phyloP scores from a whole-genome alignment of 2,329 filamentous ascomycete genomes.

The Camillea tinctor region DNA sequence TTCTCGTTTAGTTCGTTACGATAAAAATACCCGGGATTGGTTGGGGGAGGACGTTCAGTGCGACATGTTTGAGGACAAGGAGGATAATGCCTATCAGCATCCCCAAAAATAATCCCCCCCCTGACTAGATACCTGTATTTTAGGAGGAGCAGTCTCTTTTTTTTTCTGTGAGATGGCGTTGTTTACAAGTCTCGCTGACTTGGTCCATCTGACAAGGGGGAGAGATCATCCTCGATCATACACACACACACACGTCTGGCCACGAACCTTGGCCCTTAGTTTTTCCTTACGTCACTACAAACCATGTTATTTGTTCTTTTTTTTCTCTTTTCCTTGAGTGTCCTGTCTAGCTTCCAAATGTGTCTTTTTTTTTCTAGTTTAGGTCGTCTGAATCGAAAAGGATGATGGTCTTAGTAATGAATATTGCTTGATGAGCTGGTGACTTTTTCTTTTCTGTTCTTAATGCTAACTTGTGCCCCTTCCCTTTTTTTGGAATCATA shows the following conservation, averaged over 20 bases:
- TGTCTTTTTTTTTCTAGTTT: conserved; percentile 24
- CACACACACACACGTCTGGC: conserved; percentile 23
- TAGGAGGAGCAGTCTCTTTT: conserved; percentile 29
- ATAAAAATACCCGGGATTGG: conserved; percentile 33
- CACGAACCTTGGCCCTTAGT: conserved; percentile 28
- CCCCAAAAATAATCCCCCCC: conserved; percentile 15
- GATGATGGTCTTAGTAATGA: conserved; percentile 25
- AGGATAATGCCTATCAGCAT: conserved; percentile 29
- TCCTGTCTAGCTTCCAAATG: conserved; percentile 23
- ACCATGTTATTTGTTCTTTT: conserved; percentile 24
- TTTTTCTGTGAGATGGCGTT: conserved; percentile 13
- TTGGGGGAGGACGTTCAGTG: conserved; percentile 25
- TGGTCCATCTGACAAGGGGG: conserved; percentile 24
- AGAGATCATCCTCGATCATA: conserved; percentile 24
- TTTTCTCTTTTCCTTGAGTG: conserved; percentile 14
- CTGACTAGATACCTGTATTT: conserved; percentile 36
- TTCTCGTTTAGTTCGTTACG: conserved; percentile 28
- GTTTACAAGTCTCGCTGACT: conserved; percentile 19
- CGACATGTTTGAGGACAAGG: conserved; percentile 25
- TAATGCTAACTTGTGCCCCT: not conserved
- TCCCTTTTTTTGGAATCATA: too few relatives aligned
- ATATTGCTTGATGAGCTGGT: not conserved
- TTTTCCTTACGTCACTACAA: conserved; percentile 33
- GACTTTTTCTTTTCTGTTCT: not conserved
- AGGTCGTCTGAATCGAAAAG: conserved; percentile 28